These are phyloP conservation scores for Adansonia gregorii DNA, from an alignment of 441 rosid genomes.

Conservation along the genomic window DNA sequence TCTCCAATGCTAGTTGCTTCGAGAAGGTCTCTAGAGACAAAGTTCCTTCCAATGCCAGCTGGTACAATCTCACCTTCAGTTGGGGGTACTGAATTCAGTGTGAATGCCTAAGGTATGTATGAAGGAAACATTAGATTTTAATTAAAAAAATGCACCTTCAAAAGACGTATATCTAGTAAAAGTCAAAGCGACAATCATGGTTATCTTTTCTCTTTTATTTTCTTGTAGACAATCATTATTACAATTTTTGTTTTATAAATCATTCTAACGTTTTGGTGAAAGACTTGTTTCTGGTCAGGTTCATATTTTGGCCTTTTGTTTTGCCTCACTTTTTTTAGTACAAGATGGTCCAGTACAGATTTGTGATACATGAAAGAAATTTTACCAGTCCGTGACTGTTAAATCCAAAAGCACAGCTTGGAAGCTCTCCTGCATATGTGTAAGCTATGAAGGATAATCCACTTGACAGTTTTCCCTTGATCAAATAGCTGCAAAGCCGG, in stretches of 20 bases:
- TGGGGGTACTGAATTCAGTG: conserved; percentile 63
- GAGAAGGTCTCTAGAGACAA: conserved; percentile 59
- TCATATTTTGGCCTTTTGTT: not conserved
- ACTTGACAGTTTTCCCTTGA: conserved; percentile 45
- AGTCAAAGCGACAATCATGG: not conserved
- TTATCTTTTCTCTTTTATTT: not conserved
- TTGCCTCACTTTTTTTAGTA: not conserved
- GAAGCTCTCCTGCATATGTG: conserved; percentile 64
- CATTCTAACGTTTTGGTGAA: not conserved
- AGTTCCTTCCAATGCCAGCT: conserved; percentile 57
- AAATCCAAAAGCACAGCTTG: conserved; percentile 67
- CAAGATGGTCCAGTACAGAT: not conserved
- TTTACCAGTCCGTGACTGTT: conserved; percentile 55
- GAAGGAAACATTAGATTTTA: conserved; percentile 17
- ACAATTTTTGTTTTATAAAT: not conserved
- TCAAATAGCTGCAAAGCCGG: conserved; percentile 46
- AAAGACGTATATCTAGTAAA: not conserved
- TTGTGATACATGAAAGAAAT: not conserved
- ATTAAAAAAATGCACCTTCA: not conserved
- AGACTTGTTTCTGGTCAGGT: not conserved
- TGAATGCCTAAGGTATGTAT: conserved; percentile 47
- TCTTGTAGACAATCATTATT: not conserved
- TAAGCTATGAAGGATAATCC: conserved; percentile 48
- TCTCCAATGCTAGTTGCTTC: conserved; percentile 56
- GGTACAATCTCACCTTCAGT: conserved; percentile 44